Conservation (phyloP, 345 rosid genomes). For the Eucalyptus microcorys region DNA sequence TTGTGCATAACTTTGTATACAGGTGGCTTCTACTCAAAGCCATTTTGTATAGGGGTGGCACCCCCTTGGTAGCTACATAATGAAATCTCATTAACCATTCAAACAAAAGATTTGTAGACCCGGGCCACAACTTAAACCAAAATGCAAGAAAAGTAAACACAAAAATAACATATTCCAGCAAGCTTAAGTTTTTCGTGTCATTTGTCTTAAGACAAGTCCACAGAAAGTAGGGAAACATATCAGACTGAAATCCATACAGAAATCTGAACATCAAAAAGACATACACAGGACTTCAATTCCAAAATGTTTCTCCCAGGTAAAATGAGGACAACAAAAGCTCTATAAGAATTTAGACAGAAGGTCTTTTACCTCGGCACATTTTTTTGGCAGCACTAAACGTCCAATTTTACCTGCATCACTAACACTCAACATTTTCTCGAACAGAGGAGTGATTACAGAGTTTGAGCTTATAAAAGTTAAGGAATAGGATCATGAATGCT, state of each 20-base stretch:
- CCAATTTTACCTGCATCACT: conserved; percentile 92
- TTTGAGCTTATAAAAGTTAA: conserved; percentile 69
- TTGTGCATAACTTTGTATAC: not conserved
- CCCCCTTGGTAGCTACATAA: not conserved
- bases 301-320: not conserved
- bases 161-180: not conserved
- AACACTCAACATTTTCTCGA: conserved; percentile 89
- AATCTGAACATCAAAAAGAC: not conserved
- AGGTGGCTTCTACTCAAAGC: not conserved
- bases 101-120: not conserved
- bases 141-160: not conserved
- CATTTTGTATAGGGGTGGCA: not conserved
- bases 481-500: conserved; percentile 2
- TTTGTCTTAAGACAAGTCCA: not conserved
- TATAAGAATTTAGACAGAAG: not conserved
- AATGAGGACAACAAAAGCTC: not conserved
- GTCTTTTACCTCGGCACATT: conserved; percentile 74
- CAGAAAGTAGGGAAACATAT: not conserved
- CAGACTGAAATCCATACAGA: not conserved
- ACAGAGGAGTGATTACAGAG: conserved; percentile 67
- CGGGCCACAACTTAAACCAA: not conserved
- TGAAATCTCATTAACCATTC: not conserved
- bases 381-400: conserved; percentile 77
- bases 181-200: not conserved
- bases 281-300: not conserved